Conservation (phyloP, 2,329 filamentous ascomycete species). For the Hypoxylon sp. region DNA sequence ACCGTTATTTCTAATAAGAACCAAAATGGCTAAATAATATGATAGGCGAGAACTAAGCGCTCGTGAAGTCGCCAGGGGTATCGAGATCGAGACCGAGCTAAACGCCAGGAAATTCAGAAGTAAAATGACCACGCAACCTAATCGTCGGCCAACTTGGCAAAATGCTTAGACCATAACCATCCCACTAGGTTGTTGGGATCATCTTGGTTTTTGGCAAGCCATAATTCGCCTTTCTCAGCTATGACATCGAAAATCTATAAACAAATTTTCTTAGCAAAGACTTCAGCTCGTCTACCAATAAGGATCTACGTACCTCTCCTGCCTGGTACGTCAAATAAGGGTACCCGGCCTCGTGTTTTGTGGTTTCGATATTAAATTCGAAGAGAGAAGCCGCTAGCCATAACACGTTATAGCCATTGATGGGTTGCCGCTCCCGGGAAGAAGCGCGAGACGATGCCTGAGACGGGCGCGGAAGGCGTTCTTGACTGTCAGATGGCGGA, state of each 20-base stretch:
- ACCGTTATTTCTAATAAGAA: conserved; percentile 24
- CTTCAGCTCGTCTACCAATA: not conserved
- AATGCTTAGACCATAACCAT: conserved; percentile 99
- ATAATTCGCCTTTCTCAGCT: conserved; percentile 95
- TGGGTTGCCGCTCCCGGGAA: conserved; percentile 69
- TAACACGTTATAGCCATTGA: conserved; percentile 78
- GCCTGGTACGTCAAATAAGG: conserved; percentile 96
- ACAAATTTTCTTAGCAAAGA: conserved; percentile 10
- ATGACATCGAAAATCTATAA: conserved; percentile 87
- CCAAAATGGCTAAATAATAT: conserved; percentile 15
- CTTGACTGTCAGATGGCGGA: conserved; percentile 79
- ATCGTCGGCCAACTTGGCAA: conserved; percentile 76
- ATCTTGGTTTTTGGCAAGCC: conserved; percentile 98
- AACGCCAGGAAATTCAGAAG: conserved; percentile 25
- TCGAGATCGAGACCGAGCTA: conserved; percentile 8
- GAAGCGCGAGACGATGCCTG: conserved; percentile 72
- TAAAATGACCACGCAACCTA: conserved; percentile 47
- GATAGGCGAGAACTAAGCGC: conserved; percentile 15
- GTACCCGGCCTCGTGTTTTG: conserved; percentile 93
- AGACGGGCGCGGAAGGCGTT: conserved; percentile 67
- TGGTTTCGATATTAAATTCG: conserved; percentile 95
- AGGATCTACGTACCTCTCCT: conserved; percentile 76
- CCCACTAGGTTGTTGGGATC: conserved; percentile 84
- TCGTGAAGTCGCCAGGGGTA: conserved; percentile 14
- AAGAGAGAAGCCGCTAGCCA: conserved; percentile 96